Percentiles rank a stretch among this genome's conserved stretches.
These are phyloP conservation scores for Sodiomyces alkalinus DNA, from an alignment of 2,329 filamentous ascomycete species.

Conservation along the genomic window DNA sequence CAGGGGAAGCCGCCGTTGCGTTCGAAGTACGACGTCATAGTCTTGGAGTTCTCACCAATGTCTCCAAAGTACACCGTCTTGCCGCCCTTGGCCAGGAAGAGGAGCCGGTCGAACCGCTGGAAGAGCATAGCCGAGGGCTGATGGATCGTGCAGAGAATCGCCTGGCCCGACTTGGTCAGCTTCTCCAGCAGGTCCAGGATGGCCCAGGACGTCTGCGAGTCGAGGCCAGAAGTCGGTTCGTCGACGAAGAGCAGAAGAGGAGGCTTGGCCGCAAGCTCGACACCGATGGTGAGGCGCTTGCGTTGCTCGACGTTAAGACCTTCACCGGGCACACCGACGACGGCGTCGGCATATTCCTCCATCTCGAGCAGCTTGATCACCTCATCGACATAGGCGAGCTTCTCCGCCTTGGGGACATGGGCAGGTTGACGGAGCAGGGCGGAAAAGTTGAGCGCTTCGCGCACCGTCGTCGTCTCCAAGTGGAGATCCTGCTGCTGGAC, in stretches of 20 bases:
- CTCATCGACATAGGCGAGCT: constrained; percentile 75
- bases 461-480: constrained; percentile 67
- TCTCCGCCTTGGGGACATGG: constrained; percentile 56
- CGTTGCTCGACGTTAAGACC: constrained; percentile 60
- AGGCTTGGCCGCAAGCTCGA: constrained; percentile 90
- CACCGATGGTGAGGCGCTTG: constrained; percentile 78
- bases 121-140: constrained; percentile 94
- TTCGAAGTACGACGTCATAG: constrained; percentile 62
- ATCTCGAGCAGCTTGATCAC: constrained; percentile 86
- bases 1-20: constrained; percentile 51
- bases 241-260: constrained; percentile 83
- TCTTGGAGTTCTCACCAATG: constrained; percentile 55
- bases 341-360: constrained; percentile 76
- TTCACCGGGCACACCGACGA: constrained; percentile 82
- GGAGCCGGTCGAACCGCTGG: constrained; percentile 71
- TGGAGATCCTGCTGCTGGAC: constrained; percentile 90
- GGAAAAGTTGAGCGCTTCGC: constrained; percentile 77
- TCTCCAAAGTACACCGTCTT: constrained; percentile 71
- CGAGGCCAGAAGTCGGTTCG: constrained; percentile 87
- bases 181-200: constrained; percentile 82
- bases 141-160: constrained; percentile 93
- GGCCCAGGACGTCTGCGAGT: constrained; percentile 86
- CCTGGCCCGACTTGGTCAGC: constrained; percentile 75
- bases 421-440: constrained; percentile 73
- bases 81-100: constrained; percentile 64